Base-by-base conservation (phyloP, 2,329 filamentous ascomycete species). In the Tympanopsis confertula region DNA sequence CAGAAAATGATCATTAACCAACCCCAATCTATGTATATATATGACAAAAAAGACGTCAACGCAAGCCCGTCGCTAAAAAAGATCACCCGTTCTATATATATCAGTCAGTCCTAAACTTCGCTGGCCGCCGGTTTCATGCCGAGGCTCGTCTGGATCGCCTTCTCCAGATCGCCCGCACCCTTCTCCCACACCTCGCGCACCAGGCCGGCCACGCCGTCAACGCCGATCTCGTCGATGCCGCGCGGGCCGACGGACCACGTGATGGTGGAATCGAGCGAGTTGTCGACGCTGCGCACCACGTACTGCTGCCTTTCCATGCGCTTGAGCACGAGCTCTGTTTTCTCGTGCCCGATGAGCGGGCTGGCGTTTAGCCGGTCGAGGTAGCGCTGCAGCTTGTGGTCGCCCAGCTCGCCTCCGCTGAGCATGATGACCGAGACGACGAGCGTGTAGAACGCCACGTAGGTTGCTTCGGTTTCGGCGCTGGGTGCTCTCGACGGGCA, bases 181-280 rank as follows among this genome's bases (percentile, higher is more conserved):
- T 64, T 63, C 1, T 68, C 73, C 53, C 76, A 82, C 1, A 80
- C 65, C 38, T 69, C 57, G 52, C 74, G 60, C 3, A 87, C 75
- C 44, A 95, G 59, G 1, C 76, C 78, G 14, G 78, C 74, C 12
- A 91, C 82, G 1, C 83, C 85, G 36, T 77, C 70, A n/a, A 78
- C 67, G 0, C 83, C 85, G 24, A 96, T 74, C 57, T 96, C 91
- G 5, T 88, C 69, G 58, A 83, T 91, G 4, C 84, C 89, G 17
- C 91, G 72, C 4, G 86, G 82, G 0, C 91, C 91, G 13, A 95
- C 74, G 39, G 83, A 74, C 71, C 86, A 98, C 35, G 85, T 87
- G 5, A 86, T 68, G 2, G 74, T 68, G 44, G 48, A 60, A 59
- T 45, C 54, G 51, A 54, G 41, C 12, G 65, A 65, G 33, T 62